phyloP scores from a whole-genome alignment of 352 stramenopile species.

The Phytophthora fragariaefolia region DNA sequence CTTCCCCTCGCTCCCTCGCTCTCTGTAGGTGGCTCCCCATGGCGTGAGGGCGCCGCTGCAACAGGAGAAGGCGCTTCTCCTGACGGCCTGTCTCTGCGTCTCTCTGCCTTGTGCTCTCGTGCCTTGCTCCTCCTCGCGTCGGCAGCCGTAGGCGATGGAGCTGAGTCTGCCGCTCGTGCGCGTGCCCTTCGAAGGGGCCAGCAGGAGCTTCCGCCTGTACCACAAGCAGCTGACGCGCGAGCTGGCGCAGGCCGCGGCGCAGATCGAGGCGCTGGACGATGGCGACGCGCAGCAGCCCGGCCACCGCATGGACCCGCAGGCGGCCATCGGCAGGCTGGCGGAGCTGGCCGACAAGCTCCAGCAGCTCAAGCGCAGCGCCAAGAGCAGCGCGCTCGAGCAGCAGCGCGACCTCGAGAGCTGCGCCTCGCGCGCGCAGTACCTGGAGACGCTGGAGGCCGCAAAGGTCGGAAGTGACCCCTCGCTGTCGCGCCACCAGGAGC shows the following conservation, averaged over 20 bases:
- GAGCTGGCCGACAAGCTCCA: conserved; percentile 53
- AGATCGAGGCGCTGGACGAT: conserved; percentile 57
- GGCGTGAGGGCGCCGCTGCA: conserved; percentile 1
- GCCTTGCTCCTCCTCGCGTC: conserved; percentile 6
- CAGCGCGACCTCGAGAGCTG: conserved; percentile 65
- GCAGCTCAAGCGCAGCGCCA: conserved; percentile 54
- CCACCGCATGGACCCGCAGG: conserved; percentile 67
- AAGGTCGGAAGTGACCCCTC: conserved; percentile 27
- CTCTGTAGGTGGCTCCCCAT: conserved; percentile 17
- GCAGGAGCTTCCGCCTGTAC: conserved; percentile 80
- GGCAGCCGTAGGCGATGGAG: conserved; percentile 44
- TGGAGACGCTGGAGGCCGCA: conserved; percentile 47
- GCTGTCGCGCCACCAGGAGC: not conserved
- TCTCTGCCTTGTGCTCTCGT: conserved; percentile 29
- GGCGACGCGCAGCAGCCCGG: conserved; percentile 65
- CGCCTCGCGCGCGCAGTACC: conserved; percentile 47
- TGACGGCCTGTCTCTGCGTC: conserved; percentile 41
- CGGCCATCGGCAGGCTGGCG: conserved; percentile 55
- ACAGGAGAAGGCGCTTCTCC: conserved; percentile 29
- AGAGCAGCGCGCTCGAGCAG: conserved; percentile 54
- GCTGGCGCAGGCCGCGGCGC: conserved; percentile 49
- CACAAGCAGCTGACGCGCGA: conserved; percentile 83
- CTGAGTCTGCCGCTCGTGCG: conserved; percentile 76
- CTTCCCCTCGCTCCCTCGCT: not conserved
- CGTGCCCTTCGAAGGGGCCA: conserved; percentile 76